Evolutionary conservation across 495 filamentous ascomycete genomes (phyloP), one percentile per base, ranked within the genome.

Genomic region (Penicillium cataractarum): DNA sequence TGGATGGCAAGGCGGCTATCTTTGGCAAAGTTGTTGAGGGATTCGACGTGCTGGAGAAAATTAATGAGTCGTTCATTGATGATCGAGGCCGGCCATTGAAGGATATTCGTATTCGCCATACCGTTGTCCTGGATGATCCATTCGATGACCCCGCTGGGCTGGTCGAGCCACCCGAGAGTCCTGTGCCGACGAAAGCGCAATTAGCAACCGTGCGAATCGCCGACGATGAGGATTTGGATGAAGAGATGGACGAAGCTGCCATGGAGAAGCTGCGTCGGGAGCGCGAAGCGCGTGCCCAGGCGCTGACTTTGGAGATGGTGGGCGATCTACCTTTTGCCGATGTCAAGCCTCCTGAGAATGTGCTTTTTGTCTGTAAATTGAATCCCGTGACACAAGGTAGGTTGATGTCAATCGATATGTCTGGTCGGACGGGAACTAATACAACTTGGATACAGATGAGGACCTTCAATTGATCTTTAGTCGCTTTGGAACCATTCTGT

Each of bases 261-360:
- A 82, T 90, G 54, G 95, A 97, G 71, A 90, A 87, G 72, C 79
- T 86, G 54, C 87, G 94, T 29, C 87, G 92, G 39, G 93, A 97
- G 71, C 86, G 93, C 29, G 95, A 99, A 71, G 96, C 96, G 2
- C 87, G 92, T 61, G 95, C 95, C 4, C 95, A 98, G 72, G 95
- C 95, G 2, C 74, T 99, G 64, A 99, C 95, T 0, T 81, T 99
- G 44, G 95, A 99, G 74, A 97, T 99, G 89, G 93, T 99, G 73
- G 95, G 95, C 24, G 95, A 99, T 75, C 83, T 99, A 59, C 96
- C 95, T 12, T 99, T 97, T 72, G 95, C 95, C 58, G 95, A 98
- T 76, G 94, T 99, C 73, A 97, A 96, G 63, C 95, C 95, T 6
- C 95, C 95, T 1, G 95, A 99, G 77, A 97, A 99, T 71, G 88